These are phyloP conservation scores for Aspergillus latus DNA, from an alignment of 2,329 filamentous ascomycete genomes.

Conservation along the genomic window DNA sequence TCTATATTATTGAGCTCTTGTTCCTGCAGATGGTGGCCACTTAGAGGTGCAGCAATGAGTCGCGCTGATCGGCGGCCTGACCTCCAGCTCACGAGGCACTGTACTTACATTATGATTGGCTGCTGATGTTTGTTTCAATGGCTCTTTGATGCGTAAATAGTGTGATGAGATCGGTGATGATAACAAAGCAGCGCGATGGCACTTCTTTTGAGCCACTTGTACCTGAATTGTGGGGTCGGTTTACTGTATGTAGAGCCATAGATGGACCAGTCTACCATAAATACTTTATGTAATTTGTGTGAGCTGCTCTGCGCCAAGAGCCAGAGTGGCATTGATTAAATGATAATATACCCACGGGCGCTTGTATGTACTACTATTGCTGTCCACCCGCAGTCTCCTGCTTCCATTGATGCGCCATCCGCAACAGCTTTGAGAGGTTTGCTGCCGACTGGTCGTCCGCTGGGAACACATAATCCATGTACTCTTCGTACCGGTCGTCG, in stretches of 20 bases:
- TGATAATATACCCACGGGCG: not conserved
- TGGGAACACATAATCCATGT: conserved; percentile 95
- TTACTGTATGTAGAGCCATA: conserved; percentile 63
- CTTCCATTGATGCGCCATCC: conserved; percentile 88
- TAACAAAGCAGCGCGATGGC: not conserved
- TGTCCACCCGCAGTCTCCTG: conserved; percentile 48
- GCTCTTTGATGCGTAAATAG: not conserved
- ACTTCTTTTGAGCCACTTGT: not conserved
- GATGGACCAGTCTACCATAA: conserved; percentile 54
- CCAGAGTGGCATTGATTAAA: not conserved
- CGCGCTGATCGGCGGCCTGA: not conserved
- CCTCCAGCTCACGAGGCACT: conserved; percentile 1
- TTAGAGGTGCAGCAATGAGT: not conserved
- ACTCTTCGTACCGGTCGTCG: conserved; percentile 93
- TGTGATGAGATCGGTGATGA: conserved; percentile 1
- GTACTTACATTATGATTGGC: not conserved
- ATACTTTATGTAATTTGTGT: conserved; percentile 16
- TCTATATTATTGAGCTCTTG: not conserved
- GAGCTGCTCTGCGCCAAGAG: too few relatives aligned
- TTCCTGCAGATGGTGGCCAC: conserved; percentile 4
- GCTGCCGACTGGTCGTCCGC: conserved; percentile 86
- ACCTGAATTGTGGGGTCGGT: conserved; percentile 43
- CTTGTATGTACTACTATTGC: not conserved
- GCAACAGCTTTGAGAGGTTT: conserved; percentile 78
- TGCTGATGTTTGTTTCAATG: not conserved